These are phyloP conservation scores for Plenodomus lindquistii DNA, from an alignment of 2,329 filamentous ascomycete genomes.

Conservation along the genomic window DNA sequence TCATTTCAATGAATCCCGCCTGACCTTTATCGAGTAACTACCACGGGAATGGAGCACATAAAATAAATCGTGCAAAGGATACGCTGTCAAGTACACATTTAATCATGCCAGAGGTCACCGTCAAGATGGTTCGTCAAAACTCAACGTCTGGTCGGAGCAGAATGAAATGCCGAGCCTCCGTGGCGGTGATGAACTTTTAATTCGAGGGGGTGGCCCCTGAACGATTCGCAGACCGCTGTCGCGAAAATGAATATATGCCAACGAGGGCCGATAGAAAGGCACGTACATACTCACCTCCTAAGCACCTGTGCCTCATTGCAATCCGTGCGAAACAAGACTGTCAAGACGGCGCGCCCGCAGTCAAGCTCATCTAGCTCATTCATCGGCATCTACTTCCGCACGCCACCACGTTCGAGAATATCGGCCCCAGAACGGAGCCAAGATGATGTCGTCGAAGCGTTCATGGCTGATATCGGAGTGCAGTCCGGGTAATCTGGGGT, in stretches of 20 bases:
- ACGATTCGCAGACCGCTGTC: too few relatives aligned
- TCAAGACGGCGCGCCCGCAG: background rate
- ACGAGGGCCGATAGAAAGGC: too few relatives aligned
- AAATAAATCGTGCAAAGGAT: too few relatives aligned
- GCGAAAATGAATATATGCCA: too few relatives aligned
- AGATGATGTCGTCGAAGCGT: slow-evolving; percentile 1
- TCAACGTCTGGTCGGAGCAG: too few relatives aligned
- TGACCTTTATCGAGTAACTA: background rate
- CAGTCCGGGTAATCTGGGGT: slow-evolving; percentile 8
- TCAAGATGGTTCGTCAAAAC: too few relatives aligned
- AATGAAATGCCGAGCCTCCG: too few relatives aligned
- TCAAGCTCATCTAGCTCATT: background rate
- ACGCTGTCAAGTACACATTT: too few relatives aligned
- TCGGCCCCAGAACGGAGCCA: background rate
- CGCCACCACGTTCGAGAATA: background rate
- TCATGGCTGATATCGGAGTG: slow-evolving; percentile 1
- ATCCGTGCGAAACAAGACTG: background rate
- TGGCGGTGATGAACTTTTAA: too few relatives aligned
- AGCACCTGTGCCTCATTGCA: background rate
- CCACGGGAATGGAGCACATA: background rate
- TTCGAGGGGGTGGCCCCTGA: too few relatives aligned
- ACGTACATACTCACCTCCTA: background rate
- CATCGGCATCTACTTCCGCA: background rate
- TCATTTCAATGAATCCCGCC: background rate
- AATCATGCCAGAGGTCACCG: too few relatives aligned